Conservation (phyloP, 345 rosid species). For the Salix viminalis region DNA sequence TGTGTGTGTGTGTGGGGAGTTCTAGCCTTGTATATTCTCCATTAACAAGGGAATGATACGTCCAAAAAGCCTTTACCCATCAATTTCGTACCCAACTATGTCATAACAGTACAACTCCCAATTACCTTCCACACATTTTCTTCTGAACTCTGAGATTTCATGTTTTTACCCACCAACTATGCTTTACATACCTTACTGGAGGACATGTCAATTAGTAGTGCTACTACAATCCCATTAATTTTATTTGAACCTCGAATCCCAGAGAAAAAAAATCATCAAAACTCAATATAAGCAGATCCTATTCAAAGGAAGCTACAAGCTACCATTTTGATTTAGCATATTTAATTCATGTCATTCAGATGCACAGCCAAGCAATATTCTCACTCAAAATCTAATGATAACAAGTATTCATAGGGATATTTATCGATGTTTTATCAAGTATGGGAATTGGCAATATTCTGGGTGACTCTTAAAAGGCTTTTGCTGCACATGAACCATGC, state of each 20-base stretch:
- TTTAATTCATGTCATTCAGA: neutral
- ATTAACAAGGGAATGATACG: neutral
- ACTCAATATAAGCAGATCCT: neutral
- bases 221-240: slow-evolving; percentile 3
- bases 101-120: neutral
- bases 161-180: neutral
- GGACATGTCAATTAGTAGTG: neutral
- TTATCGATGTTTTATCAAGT: neutral
- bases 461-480: neutral
- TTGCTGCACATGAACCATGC: neutral
- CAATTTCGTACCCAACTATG: neutral
- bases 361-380: neutral
- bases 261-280: slow-evolving; percentile 5
- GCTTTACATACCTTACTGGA: neutral
- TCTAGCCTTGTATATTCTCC: neutral
- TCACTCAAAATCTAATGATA: neutral
- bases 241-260: neutral
- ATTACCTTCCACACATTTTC: slow-evolving; percentile 1
- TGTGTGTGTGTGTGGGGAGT: no score
- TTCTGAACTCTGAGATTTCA: neutral
- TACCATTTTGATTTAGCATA: neutral
- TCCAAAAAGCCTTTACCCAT: neutral
- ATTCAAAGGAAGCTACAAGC: neutral
- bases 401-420: neutral
- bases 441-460: neutral